Base-by-base conservation (phyloP, 495 filamentous ascomycete genomes). In the Aspergillus sclerotiicarbonarius region DNA sequence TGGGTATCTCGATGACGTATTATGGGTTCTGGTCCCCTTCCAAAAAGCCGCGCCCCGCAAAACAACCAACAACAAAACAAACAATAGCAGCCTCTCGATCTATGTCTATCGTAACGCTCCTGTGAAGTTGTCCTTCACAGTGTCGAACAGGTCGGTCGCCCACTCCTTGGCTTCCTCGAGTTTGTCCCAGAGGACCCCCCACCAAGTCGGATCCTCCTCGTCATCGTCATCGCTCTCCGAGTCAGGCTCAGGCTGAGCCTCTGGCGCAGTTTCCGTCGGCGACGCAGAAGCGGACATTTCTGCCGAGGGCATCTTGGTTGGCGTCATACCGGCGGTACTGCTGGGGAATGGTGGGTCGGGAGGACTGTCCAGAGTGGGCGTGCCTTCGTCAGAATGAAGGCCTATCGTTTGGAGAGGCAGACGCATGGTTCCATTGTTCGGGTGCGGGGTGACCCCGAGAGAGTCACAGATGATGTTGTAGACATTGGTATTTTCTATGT, bases 391-490 rank as follows among this genome's bases (percentile, higher is more conserved):
- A 0, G 81, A 83, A 67, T 93, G 89, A 8, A 88, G 71, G 0
- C 88, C 90, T 3, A 87, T 67, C 5, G 90, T 78, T 63, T 83
- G 82, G 21, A 97, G 70, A 12, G 90, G 90, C 0, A 96, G 81
- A 18, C 89, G 85, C 18, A 96, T 67, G 0, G 92, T 96, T n/a
- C 92, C 92, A 66, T 96, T 96, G 66, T 92, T 94, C 0, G 89
- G 80, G 25, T 76, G 79, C 0, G 87, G 86, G 7, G 67, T 61
- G 50, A 96, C 74, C 6, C 85, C 86, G 32, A 97, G 67, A 1
- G 88, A 89, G 63, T 96, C 90, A 64, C 92, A 98, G 32, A 99
- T 69, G 51, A 98, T 89, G 62, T 96, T 95, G 67, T 98, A 98
- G 1, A 99, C 90, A 62, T 99, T 92, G 55, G 80, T 90, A 59